Conservation (phyloP, 805 yeast genomes). For the Grigorovia humatica region DNA sequence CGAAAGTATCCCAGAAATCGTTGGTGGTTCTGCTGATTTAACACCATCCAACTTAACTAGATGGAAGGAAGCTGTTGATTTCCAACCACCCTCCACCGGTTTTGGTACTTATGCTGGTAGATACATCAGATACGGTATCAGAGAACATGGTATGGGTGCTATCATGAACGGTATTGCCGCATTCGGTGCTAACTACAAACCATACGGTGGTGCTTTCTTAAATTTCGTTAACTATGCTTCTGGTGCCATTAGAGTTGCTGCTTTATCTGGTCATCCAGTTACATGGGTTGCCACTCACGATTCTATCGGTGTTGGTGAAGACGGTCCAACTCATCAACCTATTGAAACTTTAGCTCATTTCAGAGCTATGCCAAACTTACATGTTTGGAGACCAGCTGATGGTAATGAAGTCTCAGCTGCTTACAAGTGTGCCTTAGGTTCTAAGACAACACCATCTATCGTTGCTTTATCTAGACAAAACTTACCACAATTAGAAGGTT, state of each 20-base stretch:
- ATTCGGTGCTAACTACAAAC: conserved; percentile 72
- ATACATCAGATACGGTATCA: conserved; percentile 93
- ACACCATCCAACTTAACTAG: conserved; percentile 95
- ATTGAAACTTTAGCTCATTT: conserved; percentile 80
- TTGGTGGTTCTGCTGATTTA: conserved; percentile 98
- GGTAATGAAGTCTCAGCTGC: conserved; percentile 87
- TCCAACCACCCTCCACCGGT: conserved; percentile 76
- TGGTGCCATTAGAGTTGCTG: conserved; percentile 80
- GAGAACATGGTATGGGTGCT: conserved; percentile 99
- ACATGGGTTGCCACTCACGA: conserved; percentile 87
- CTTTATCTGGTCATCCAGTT: conserved; percentile 73
- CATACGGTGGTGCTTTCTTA: conserved; percentile 96
- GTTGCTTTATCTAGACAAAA: conserved; percentile 78
- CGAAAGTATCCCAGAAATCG: conserved; percentile 67
- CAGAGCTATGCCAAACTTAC: conserved; percentile 73
- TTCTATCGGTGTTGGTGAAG: conserved; percentile 86
- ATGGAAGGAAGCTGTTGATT: conserved; percentile 73
- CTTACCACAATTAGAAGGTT: conserved; percentile 88
- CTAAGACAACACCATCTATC: conserved; percentile 58
- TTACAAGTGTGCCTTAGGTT: conserved; percentile 52
- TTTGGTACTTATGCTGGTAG: conserved; percentile 85
- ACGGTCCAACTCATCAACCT: conserved; percentile 92
- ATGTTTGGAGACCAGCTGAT: conserved; percentile 90
- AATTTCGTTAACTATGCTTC: conserved; percentile 83
- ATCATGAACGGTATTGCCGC: conserved; percentile 96